Conservation (phyloP, 2,329 filamentous ascomycete species). For the Hypoxylon sp. region DNA sequence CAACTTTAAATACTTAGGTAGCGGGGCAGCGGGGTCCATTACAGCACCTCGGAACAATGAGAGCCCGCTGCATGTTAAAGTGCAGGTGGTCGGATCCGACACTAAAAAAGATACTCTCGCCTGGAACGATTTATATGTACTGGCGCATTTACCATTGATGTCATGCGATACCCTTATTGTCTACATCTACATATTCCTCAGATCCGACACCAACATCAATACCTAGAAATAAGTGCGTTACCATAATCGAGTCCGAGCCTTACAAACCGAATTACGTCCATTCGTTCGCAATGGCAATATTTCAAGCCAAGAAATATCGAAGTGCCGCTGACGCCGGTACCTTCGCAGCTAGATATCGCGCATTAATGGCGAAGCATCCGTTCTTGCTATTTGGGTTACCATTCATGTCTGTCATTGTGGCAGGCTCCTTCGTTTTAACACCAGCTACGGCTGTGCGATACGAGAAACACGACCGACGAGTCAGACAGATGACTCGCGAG, state of each 20-base stretch:
- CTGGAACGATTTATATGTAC: not conserved
- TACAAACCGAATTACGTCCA: not conserved
- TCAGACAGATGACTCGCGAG: constrained; percentile 86
- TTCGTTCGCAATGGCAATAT: constrained; percentile 68
- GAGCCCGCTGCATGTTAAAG: not conserved
- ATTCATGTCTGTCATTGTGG: constrained; percentile 90
- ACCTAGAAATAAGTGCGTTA: not conserved
- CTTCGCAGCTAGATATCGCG: constrained; percentile 83
- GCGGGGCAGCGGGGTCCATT: no score
- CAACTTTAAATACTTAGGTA: constrained; percentile 2
- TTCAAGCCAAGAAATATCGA: constrained; percentile 80
- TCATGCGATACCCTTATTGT: constrained; percentile 21
- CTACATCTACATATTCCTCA: constrained; percentile 5
- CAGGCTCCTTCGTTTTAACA: constrained; percentile 93
- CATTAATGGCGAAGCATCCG: constrained; percentile 80
- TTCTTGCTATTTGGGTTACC: constrained; percentile 95
- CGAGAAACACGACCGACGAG: constrained; percentile 91
- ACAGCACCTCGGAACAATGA: not conserved
- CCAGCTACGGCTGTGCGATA: constrained; percentile 95
- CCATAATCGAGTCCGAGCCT: not conserved
- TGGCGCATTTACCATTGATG: constrained; percentile 23
- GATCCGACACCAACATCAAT: not conserved
- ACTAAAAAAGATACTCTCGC: no score
- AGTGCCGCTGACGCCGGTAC: constrained; percentile 75
- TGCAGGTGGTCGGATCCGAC: not conserved